Percentiles rank a stretch among this genome's conserved stretches.
Evolutionary conservation across 176 grass and related monocot species (phyloP).

Genomic region (Otatea glauca): DNA sequence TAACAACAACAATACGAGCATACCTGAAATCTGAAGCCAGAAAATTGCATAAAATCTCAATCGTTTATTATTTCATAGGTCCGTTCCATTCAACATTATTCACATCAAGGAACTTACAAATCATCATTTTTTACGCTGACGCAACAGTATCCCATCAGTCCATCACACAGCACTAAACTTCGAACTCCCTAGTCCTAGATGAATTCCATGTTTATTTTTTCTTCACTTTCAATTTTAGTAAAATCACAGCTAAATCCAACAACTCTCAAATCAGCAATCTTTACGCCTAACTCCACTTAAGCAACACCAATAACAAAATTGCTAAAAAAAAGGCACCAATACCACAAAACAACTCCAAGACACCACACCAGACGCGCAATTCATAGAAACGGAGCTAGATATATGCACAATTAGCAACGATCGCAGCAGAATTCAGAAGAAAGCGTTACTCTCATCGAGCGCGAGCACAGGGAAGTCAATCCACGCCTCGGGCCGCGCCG

Average conservation of each 20-base stretch:
- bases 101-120: not conserved
- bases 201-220: not conserved
- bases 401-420: not conserved
- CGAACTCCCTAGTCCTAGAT: not conserved
- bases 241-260: not conserved
- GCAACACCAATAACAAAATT: not conserved
- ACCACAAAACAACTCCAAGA: not conserved
- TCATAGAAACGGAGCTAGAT: not conserved
- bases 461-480: constrained; percentile 73
- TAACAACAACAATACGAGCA: not conserved
- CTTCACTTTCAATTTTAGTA: not conserved
- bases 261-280: not conserved
- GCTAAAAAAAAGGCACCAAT: not conserved
- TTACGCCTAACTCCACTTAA: not conserved
- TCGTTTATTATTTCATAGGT: not conserved
- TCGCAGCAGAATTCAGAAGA: not conserved
- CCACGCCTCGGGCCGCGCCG: constrained; percentile 63
- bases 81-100: not conserved
- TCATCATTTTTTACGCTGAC: not conserved
- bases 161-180: not conserved
- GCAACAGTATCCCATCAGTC: not conserved
- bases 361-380: not conserved
- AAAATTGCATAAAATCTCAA: not conserved
- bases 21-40: not conserved
- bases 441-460: constrained; percentile 54